phyloP scores from a whole-genome alignment of 106 monocot species.

The Dendrobium chrysotoxum region DNA sequence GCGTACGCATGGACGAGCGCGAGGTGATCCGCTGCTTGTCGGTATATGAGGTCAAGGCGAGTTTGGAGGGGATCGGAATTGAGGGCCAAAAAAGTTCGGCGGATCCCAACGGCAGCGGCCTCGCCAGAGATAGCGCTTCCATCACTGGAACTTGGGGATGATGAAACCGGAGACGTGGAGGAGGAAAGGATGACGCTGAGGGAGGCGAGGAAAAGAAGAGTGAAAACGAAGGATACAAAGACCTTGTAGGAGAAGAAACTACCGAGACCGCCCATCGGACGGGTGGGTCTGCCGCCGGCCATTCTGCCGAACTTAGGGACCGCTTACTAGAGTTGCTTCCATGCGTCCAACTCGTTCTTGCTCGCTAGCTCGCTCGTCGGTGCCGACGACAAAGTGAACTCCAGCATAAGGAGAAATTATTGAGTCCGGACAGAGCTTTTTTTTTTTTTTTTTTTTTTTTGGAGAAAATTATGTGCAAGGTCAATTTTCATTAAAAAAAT shows the following conservation, averaged over 20 bases:
- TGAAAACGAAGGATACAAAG: slow-evolving; percentile 28
- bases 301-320: neutral
- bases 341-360: neutral
- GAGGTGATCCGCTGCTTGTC: slow-evolving; percentile 69
- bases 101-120: neutral
- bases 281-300: slow-evolving; percentile 33
- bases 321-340: neutral
- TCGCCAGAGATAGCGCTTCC: neutral
- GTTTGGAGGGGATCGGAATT: slow-evolving; percentile 37
- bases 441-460: too few species aligned
- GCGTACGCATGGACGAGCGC: slow-evolving; percentile 77
- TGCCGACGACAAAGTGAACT: neutral
- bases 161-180: neutral
- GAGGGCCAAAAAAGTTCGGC: slow-evolving; percentile 32
- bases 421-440: too few species aligned
- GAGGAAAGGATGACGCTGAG: slow-evolving; percentile 21
- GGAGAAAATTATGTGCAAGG: too few species aligned
- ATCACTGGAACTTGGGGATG: neutral
- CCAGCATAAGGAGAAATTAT: neutral
- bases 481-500: too few species aligned
- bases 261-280: slow-evolving; percentile 18
- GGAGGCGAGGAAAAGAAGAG: slow-evolving; percentile 39
- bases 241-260: slow-evolving; percentile 18
- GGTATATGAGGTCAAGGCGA: slow-evolving; percentile 50
- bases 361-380: neutral